Base-by-base conservation (phyloP, 306 rosid species). In the Cicer yamashitae region DNA sequence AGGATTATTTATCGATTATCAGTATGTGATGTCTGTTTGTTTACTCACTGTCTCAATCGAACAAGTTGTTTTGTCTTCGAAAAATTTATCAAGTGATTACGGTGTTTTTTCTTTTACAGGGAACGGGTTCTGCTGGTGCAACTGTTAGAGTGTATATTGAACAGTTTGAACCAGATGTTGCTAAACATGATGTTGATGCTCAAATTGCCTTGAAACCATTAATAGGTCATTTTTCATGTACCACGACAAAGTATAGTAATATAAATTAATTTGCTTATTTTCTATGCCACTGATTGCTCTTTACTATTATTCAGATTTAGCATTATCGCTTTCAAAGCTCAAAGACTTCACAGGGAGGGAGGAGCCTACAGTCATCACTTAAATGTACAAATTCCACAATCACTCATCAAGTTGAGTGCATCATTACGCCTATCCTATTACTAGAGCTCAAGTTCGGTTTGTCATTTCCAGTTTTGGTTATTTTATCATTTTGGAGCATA, bases 71-170 rank as follows among this genome's bases (percentile, higher is more conserved):
- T 30, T 4, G 5, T 30, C 37, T 30, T 30, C 6, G 67, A 51
- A 41, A 68, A 60, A 41, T 67, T 64, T 37, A 14, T 5, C 11
- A 15, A 34, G 17, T 77, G 34, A 82, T 78, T 71, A 80, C 71
- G 0, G 8, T 77, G 9, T 53, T 77, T 74, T 77, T 59, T 70
- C 1, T 52, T 60, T 67, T 72, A 74, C 87, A 96, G 99, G 99
- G 97, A 60, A 96, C 99, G 0, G 99, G 99, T 78, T 96, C 98
- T 56, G 97, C 99, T 2, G 99, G 99, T 46, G 99, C 99, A 57
- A 96, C 99, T 14, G 81, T 92, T 64, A 81, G 98, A 88, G 88
- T 92, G 54, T 96, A 96, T 81, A 90, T 92, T 15, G 99, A 96
- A 72, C 97, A 96, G 79, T 96, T 88, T 39, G 98, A 96, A 84